Percentiles rank a stretch among this genome's conserved stretches.
Conservation (phyloP, 108 stramenopile genomes). For the Skeletonema menzelii region DNA sequence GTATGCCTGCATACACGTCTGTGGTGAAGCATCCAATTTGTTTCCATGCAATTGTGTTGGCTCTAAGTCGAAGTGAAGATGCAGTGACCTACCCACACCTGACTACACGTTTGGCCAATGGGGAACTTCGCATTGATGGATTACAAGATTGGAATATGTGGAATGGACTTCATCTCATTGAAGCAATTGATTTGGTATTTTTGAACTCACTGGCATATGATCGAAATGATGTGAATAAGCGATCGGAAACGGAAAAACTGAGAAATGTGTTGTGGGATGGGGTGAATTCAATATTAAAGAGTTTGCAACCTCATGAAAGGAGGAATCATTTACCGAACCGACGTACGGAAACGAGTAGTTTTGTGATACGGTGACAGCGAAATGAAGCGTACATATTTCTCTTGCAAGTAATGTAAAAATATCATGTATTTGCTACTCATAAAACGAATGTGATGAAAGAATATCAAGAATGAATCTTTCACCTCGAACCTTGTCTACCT, state of each 20-base stretch:
- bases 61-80: constrained; percentile 39
- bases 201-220: constrained; percentile 68
- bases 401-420: background rate
- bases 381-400: background rate
- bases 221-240: constrained; percentile 26
- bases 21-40: constrained; percentile 64
- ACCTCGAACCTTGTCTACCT: no score
- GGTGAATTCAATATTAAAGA: constrained; percentile 36
- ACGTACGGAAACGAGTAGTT: constrained; percentile 7
- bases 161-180: constrained; percentile 59
- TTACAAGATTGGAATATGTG: constrained; percentile 68
- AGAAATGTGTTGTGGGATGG: constrained; percentile 61
- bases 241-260: constrained; percentile 52
- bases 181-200: constrained; percentile 74
- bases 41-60: constrained; percentile 57
- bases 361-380: constrained; percentile 2
- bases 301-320: constrained; percentile 17
- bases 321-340: constrained; percentile 8
- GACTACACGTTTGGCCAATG: constrained; percentile 26
- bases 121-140: constrained; percentile 22
- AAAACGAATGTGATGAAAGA: no score
- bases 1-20: constrained; percentile 26
- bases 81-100: constrained; percentile 24
- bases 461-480: no score
- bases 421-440: no score